Evolutionary conservation across 1,139 yeast genomes (phyloP), one percentile per base, ranked within the genome.

Genomic region (Debaryomycetaceae sp.): DNA sequence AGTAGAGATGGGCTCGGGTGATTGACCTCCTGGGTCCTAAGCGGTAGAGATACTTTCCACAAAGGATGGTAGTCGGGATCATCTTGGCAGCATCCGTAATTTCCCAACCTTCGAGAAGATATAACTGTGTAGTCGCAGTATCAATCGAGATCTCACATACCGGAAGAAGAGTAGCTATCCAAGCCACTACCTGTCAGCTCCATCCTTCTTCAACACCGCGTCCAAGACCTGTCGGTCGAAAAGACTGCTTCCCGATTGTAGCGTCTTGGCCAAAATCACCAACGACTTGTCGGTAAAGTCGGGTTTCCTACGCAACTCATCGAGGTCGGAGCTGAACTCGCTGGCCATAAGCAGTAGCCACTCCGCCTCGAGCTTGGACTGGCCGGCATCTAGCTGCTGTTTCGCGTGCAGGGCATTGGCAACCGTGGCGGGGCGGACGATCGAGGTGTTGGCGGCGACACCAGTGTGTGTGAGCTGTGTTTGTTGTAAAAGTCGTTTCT

Each of bases 211-310:
- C 26, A 57, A 48, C 18, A 65, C 42, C 5, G 69, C 66, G 34
- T 55, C 62, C 39, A 77, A 53, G 11, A 76, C 65, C 23, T 74
- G 80, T 26, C 67, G 65, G 45, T 76, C 83, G 51, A 77, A 78
- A 57, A 78, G 66, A 38, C 75, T 72, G 5, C 72, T 62, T 11
- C 83, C 81, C 29, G 75, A 73, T 44, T 76, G 80, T 35, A 79
- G 59, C 3, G 77, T 64, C 41, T 72, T 73, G 3, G 85, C 86
- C 40, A 79, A 54, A 29, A 75, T 49, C 14, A 71, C 70, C 37
- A 79, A 58, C 13, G 83, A 75, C 39, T 66, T 69, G 27, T 61
- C 66, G 12, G 57, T 56, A 42, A 78, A 78, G 47, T 77, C 86
- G 6, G 79, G 77, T 25, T 76, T 75, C 38, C 64, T 62, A 51